These are phyloP conservation scores for Claviceps pazoutovae DNA, from an alignment of 2,329 filamentous ascomycete species.

Conservation along the genomic window DNA sequence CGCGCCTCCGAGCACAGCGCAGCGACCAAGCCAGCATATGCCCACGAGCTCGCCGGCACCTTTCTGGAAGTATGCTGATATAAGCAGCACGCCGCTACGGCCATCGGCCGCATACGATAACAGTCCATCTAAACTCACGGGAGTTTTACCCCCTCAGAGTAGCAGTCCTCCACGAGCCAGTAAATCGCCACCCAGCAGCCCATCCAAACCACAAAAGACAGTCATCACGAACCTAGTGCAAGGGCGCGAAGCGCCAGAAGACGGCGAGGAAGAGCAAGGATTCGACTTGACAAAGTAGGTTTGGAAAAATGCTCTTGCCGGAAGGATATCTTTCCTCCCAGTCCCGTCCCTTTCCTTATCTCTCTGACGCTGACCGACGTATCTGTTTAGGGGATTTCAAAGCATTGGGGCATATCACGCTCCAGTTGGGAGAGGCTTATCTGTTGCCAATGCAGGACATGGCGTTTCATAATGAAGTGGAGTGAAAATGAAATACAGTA, in stretches of 20 bases:
- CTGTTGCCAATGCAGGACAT: conserved; percentile 28
- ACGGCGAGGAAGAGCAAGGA: conserved; percentile 32
- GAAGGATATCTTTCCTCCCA: no score
- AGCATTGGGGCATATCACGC: conserved; percentile 51
- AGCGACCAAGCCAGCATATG: conserved; percentile 73
- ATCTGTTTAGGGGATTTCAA: conserved; percentile 43
- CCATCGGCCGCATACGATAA: conserved; percentile 35
- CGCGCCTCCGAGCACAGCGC: conserved; percentile 66
- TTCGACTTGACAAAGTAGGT: conserved; percentile 46
- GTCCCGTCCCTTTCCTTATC: background rate
- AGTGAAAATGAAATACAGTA: background rate
- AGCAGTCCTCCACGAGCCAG: conserved; percentile 41
- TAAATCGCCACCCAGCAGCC: conserved; percentile 40
- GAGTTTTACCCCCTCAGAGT: conserved; percentile 32
- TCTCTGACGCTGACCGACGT: conserved; percentile 10
- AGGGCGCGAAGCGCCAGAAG: conserved; percentile 18
- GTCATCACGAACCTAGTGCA: conserved; percentile 10
- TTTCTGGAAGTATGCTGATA: conserved; percentile 77
- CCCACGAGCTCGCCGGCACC: conserved; percentile 73
- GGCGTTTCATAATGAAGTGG: conserved; percentile 15
- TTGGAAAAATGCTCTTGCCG: background rate
- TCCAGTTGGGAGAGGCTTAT: conserved; percentile 32
- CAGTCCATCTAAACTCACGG: conserved; percentile 41
- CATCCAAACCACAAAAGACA: conserved; percentile 28
- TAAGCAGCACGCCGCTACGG: conserved; percentile 56